Evolutionary conservation across 495 filamentous ascomycete genomes (phyloP).

Genomic region (Oidiodendron maius): DNA sequence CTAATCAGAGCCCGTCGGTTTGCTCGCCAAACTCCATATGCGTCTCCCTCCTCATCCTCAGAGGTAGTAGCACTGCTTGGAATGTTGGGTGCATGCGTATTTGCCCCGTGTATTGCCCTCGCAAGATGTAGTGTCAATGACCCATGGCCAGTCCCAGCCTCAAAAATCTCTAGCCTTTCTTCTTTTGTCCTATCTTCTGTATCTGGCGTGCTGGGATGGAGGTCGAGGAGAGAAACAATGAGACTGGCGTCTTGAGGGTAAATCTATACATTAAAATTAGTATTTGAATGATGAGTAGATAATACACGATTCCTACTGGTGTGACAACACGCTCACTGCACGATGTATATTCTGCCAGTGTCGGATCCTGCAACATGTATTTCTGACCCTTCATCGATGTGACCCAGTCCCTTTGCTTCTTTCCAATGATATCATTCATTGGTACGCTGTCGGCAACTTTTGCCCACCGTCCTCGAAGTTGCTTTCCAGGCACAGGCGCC

Average conservation of each 20-base stretch:
- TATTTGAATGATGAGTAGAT: neutral
- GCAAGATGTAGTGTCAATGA: conserved; percentile 67
- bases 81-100: conserved; percentile 32
- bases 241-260: conserved; percentile 66
- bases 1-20: conserved; percentile 63
- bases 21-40: conserved; percentile 34
- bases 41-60: neutral
- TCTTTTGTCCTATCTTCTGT: conserved; percentile 21
- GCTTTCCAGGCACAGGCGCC: too few relatives aligned
- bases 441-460: too few relatives aligned
- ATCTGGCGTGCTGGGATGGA: conserved; percentile 46
- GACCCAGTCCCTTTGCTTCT: conserved; percentile 47
- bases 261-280: conserved; percentile 42
- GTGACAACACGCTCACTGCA: conserved; percentile 61
- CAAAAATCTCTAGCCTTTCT: conserved; percentile 58
- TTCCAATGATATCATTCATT: conserved; percentile 61
- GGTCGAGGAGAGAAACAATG: conserved; percentile 68
- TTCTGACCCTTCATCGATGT: conserved; percentile 41
- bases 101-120: conserved; percentile 70
- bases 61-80: neutral
- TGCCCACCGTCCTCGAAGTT: too few relatives aligned
- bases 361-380: conserved; percentile 54
- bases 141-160: conserved; percentile 77
- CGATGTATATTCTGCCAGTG: conserved; percentile 64
- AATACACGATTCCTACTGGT: conserved; percentile 45